Base-by-base conservation (phyloP, 306 rosid genomes). In the Castanea mollissima region DNA sequence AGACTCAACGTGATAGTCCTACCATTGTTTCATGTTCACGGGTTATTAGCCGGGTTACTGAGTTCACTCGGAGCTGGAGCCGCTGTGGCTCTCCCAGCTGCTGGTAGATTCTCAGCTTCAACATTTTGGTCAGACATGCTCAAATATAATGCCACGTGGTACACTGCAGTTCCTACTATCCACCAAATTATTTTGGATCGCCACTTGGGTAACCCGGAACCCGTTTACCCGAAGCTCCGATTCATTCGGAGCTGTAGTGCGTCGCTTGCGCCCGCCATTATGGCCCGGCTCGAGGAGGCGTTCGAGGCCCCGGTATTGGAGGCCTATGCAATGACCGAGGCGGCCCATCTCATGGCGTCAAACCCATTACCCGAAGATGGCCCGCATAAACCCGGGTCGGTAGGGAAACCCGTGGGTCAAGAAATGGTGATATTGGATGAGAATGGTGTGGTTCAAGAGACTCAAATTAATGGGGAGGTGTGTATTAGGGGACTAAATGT, bases 261-360 rank as follows among this genome's bases (percentile, higher is more conserved):
- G 16, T 88, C 97, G 20, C 82, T 94, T 4, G 99, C 99, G 4
- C 99, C 99, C 29, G 68, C 85, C 1, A 90, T 94, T 16, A 14
- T 94, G 55, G 75, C 55, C 21, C 85, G 94, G n/a, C 63, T 94
- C 1, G 97, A 94, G 83, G 88, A 84, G 59, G 62, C 91, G 1
- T 90, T 94, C 69, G 86, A 89, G 13, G 95, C 99, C 3, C 97
- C 99, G 8, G 99, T 92, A 23, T 69, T 94, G 80, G 99, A 94
- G 83, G 92, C 99, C 0, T 94, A 94, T 68, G 99, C 99, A 1
- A 94, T 94, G 99, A 94, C 99, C 0, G 97, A 94, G 60, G 99
- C 97, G 11, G 13, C 97, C 11, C 99, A 94, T 89, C 75, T 88
- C 0, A 92, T 92, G 99, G 49, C 89, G 5, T 94, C 99, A 21